Percentiles rank a stretch among this genome's conserved stretches.
These are phyloP conservation scores for Malassezia globosa DNA, from an alignment of 1,284 basidiomycete species.

Conservation along the genomic window DNA sequence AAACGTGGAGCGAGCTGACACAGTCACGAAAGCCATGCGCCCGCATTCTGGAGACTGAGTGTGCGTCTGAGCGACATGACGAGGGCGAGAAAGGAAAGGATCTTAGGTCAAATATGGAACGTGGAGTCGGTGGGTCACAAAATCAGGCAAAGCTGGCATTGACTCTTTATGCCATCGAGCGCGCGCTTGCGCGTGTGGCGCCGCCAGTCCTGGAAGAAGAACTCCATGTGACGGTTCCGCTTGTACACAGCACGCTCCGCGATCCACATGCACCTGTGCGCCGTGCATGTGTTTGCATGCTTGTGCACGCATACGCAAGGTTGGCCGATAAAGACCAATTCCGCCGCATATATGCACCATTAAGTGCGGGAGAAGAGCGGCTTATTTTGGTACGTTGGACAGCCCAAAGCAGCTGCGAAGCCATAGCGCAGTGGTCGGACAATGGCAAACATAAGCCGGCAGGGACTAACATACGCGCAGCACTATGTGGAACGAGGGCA, in stretches of 20 bases:
- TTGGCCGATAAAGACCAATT: neutral
- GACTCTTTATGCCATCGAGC: constrained; percentile 6
- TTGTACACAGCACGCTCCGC: neutral
- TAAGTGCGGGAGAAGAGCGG: neutral
- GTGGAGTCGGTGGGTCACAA: too few species aligned
- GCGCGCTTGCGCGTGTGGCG: neutral
- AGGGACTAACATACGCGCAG: constrained; percentile 1
- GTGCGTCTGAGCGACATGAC: too few species aligned
- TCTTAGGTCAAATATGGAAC: too few species aligned
- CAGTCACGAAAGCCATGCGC: neutral
- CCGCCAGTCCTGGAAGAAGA: neutral
- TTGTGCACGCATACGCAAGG: neutral
- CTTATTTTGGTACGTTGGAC: constrained; percentile 7
- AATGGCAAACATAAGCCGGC: too few species aligned
- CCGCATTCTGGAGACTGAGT: too few species aligned
- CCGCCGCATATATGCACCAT: neutral
- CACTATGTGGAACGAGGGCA: neutral
- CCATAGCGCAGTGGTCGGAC: too few species aligned
- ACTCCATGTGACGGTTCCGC: neutral
- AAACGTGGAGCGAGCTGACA: constrained; percentile 1
- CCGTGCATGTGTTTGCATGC: constrained; percentile 5
- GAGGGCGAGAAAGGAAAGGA: too few species aligned
- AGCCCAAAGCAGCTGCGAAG: too few species aligned
- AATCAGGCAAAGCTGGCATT: neutral
- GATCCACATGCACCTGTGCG: constrained; percentile 8